Evolutionary conservation across 2,329 filamentous ascomycete species (phyloP).

Genomic region (Penicillium freii): DNA sequence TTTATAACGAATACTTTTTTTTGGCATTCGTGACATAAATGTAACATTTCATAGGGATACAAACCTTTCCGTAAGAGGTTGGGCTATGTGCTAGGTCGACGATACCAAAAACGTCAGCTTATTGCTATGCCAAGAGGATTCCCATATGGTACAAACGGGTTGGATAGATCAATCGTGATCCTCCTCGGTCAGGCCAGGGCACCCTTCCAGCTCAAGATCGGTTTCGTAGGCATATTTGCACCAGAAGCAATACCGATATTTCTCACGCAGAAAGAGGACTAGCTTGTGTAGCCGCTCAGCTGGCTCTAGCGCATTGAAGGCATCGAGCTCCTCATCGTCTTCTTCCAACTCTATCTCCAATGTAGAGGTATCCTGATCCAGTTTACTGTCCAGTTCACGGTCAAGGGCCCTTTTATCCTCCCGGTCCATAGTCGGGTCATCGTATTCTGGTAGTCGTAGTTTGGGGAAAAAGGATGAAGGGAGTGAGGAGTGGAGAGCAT

Average conservation of each 20-base stretch:
- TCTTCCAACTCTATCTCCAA: conserved; percentile 61
- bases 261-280: conserved; percentile 66
- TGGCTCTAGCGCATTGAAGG: conserved; percentile 69
- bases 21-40: not conserved
- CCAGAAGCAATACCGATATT: conserved; percentile 89
- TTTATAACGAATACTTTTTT: conserved; percentile 6
- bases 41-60: not conserved
- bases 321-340: conserved; percentile 75
- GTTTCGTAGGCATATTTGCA: conserved; percentile 78
- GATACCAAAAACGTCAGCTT: not conserved
- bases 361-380: conserved; percentile 34
- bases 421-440: conserved; percentile 66
- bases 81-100: not conserved
- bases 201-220: conserved; percentile 72
- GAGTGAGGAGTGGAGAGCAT: conserved; percentile 34
- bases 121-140: not conserved
- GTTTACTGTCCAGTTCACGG: conserved; percentile 43
- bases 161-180: conserved; percentile 62
- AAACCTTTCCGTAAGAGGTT: not conserved
- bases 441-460: conserved; percentile 60
- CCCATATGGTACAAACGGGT: conserved; percentile 2
- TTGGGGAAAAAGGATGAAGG: conserved; percentile 37
- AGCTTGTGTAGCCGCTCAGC: conserved; percentile 65
- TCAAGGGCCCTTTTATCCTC: conserved; percentile 71
- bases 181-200: conserved; percentile 82